Base-by-base conservation (phyloP, 768 basidiomycete genomes). In the Roridomyces roridus region DNA sequence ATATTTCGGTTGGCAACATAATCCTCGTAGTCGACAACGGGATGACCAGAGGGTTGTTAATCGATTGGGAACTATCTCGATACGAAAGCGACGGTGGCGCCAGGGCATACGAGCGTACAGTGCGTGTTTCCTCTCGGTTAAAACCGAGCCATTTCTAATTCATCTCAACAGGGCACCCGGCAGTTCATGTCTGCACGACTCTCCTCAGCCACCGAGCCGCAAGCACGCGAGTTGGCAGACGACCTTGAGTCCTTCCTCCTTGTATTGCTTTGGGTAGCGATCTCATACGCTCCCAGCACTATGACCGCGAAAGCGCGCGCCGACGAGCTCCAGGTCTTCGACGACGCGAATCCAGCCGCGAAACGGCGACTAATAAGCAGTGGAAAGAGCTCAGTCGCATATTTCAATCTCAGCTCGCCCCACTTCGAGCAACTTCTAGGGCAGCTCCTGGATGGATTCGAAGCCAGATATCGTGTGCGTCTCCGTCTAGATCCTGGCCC, bases 241-340 rank as follows among this genome's bases (percentile, higher is more conserved):
- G 63, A 64, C 52, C 31, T 53, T 3, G 63, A 64, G 28, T 63
- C 61, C 23, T 64, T 64, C 21, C 44, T 61, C 25, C 59, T 51
- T 34, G 59, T 61, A 24, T 39, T 61, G 54, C 50, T 36, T 39
- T 61, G 59, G 59, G 51, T 62, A 36, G 51, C 51, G 34, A 53
- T 45, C 43, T 36, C 35, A 21, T 53, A 53, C 43, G 34, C 51
- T 26, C 51, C 51, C 47, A 36, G 47, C 23, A 26, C 21, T 31
- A 53, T 53, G 51, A 53, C 51, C 17, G 29, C 50, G 29, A 21
- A 45, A 45, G 24, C 28, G 25, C 42, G 51, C 10, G 34, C 51
- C 35, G 34, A 45, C 25, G 43, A 45, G 43, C 51, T 53, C 34
- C 18, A 45, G 34, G 43, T 36, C 20, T 53, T 45, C 35, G 43